Percentiles rank a stretch among this genome's conserved stretches.
Evolutionary conservation across 2,329 filamentous ascomycete genomes (phyloP).

Genomic region (Metarhizium rileyi): DNA sequence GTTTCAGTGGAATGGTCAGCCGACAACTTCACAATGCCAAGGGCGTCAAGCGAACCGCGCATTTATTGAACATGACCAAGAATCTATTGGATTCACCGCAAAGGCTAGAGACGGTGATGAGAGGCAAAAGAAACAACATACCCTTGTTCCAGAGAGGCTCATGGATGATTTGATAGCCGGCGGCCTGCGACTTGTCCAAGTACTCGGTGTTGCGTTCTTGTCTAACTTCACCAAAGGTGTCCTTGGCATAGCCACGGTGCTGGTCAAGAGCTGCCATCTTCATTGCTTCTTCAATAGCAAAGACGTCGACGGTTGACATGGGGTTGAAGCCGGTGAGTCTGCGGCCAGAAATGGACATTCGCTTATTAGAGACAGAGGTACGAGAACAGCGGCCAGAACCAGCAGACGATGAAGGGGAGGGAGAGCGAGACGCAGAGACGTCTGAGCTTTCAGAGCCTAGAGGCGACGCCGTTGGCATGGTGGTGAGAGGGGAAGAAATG

Average conservation of each 20-base stretch:
- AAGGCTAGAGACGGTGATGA: background rate
- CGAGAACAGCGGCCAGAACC: conserved; percentile 38
- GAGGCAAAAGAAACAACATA: conserved; percentile 19
- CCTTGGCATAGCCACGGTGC: conserved; percentile 49
- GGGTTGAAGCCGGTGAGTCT: conserved; percentile 44
- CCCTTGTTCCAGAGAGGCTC: conserved; percentile 60
- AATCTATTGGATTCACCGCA: background rate
- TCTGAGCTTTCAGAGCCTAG: conserved; percentile 39
- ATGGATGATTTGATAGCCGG: conserved; percentile 50
- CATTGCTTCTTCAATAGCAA: conserved; percentile 49
- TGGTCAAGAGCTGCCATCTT: conserved; percentile 51
- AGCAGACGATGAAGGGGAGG: conserved; percentile 39
- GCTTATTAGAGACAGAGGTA: conserved; percentile 42
- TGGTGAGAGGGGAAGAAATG: conserved; percentile 9
- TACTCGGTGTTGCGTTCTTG: conserved; percentile 46
- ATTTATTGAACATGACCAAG: background rate
- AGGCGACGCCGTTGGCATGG: conserved; percentile 22
- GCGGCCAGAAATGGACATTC: conserved; percentile 39
- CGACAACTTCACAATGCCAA: background rate
- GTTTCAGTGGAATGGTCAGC: background rate
- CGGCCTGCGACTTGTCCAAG: conserved; percentile 38
- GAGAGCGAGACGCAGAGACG: conserved; percentile 44
- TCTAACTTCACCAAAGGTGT: conserved; percentile 45
- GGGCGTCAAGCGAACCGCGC: background rate
- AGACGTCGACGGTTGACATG: conserved; percentile 46